phyloP scores from a whole-genome alignment of 805 yeast species.

The Candida krabiensis region DNA sequence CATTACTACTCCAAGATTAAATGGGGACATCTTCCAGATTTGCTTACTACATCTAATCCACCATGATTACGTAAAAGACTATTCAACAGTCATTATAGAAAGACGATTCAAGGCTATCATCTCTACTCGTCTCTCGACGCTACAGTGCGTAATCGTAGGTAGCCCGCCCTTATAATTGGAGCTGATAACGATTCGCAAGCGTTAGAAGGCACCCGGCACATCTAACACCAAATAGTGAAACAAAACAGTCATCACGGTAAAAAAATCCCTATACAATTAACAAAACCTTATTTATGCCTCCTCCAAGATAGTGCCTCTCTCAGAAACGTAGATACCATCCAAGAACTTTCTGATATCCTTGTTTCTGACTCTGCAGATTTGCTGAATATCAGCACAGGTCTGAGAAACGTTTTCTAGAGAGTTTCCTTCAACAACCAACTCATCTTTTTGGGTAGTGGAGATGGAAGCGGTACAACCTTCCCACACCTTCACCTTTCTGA shows the following conservation, averaged over 20 bases:
- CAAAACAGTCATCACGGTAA: background rate
- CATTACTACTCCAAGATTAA: no score
- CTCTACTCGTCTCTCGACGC: background rate
- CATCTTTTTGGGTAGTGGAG: constrained; percentile 89
- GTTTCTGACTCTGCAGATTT: constrained; percentile 97
- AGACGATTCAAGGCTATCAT: background rate
- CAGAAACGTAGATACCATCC: constrained; percentile 99
- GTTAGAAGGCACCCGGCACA: constrained; percentile 29
- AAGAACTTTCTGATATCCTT: constrained; percentile 99
- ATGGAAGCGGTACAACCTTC: constrained; percentile 88
- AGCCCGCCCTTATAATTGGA: constrained; percentile 31
- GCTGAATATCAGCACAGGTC: constrained; percentile 97
- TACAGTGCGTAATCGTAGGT: constrained; percentile 35
- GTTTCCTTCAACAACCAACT: constrained; percentile 90
- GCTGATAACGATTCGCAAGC: constrained; percentile 37
- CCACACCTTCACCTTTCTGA: constrained; percentile 80
- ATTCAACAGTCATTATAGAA: background rate
- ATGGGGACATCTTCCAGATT: no score
- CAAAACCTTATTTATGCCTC: constrained; percentile 15
- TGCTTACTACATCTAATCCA: no score
- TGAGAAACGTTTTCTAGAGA: constrained; percentile 97
- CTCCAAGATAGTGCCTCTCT: constrained; percentile 82
- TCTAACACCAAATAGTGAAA: constrained; percentile 13
- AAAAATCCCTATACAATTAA: constrained; percentile 9
- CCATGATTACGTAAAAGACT: no score